Percentiles rank a stretch among this genome's conserved stretches.
phyloP scores from a whole-genome alignment of 75 land plant genomes.

The Cryptomeria japonica region DNA sequence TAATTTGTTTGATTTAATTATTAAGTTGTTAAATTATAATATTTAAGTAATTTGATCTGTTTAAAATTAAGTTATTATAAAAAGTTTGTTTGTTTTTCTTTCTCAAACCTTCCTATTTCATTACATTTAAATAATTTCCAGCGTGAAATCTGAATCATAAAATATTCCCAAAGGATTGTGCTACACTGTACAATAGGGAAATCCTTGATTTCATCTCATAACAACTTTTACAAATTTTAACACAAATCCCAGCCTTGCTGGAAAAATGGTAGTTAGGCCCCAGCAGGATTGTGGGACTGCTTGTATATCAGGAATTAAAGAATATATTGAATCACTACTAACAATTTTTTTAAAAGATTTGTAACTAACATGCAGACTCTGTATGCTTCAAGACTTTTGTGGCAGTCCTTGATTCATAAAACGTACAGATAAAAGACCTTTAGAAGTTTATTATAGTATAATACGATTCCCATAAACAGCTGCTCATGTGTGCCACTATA shows the following conservation, averaged over 20 bases:
- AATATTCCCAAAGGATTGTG: not conserved
- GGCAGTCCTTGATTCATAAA: not conserved
- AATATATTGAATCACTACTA: constrained; percentile 1
- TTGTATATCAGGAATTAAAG: not conserved
- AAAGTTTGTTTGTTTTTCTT: too few relatives aligned
- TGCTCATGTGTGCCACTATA: not conserved
- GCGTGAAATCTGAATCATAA: not conserved
- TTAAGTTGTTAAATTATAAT: too few relatives aligned
- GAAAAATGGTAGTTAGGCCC: not conserved
- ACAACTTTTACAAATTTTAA: constrained; percentile 1
- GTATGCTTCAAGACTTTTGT: not conserved
- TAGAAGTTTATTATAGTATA: not conserved
- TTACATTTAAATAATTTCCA: not conserved
- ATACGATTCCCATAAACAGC: constrained; percentile 2
- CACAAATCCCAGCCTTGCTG: not conserved
- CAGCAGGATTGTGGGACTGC: not conserved
- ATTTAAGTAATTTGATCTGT: too few relatives aligned
- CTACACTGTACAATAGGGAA: not conserved
- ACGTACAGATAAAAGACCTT: not conserved
- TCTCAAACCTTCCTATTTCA: not conserved
- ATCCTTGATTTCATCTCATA: not conserved
- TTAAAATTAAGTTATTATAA: too few relatives aligned
- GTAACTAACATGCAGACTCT: not conserved
- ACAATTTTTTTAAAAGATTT: not conserved
- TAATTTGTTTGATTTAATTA: too few relatives aligned